These are phyloP conservation scores for Tetraselmis striata DNA, from an alignment of 139 green algal species.

Conservation along the genomic window DNA sequence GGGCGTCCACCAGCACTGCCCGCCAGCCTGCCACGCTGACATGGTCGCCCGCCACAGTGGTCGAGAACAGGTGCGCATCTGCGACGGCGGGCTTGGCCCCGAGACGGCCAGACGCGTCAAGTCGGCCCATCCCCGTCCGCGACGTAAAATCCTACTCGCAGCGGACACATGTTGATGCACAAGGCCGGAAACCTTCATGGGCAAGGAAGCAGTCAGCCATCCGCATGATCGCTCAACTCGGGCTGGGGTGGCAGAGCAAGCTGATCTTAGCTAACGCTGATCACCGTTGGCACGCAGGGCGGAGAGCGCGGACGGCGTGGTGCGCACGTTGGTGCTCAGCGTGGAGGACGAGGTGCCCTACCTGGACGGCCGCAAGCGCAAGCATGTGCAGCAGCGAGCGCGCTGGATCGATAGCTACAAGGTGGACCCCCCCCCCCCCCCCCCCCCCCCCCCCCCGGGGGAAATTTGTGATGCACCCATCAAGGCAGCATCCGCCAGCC, in stretches of 20 bases:
- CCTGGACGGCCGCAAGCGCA: constrained; percentile 57
- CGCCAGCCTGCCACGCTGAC: background rate
- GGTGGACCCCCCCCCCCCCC: constrained; percentile 15
- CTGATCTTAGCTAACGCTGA: background rate
- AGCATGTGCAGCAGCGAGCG: constrained; percentile 33
- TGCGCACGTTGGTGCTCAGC: constrained; percentile 33
- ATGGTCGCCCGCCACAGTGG: constrained; percentile 32
- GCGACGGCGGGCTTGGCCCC: too few species aligned
- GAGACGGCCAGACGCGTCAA: too few species aligned
- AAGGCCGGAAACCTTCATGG: too few species aligned
- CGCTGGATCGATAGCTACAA: constrained; percentile 70
- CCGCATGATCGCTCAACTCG: background rate
- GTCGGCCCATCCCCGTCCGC: too few species aligned
- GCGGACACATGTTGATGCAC: too few species aligned
- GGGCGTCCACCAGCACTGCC: background rate
- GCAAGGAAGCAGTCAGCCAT: too few species aligned
- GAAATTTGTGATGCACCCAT: constrained; percentile 42
- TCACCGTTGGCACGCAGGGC: constrained; percentile 14
- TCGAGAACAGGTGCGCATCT: constrained; percentile 31
- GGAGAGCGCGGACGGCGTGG: constrained; percentile 27
- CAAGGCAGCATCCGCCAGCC: background rate
- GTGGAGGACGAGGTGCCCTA: constrained; percentile 47
- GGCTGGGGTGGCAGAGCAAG: too few species aligned
- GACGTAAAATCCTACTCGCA: background rate
- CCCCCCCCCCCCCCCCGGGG: constrained; percentile 16